Evolutionary conservation across 192 early-diverging fungal species (phyloP).

Genomic region (Podila horticola): DNA sequence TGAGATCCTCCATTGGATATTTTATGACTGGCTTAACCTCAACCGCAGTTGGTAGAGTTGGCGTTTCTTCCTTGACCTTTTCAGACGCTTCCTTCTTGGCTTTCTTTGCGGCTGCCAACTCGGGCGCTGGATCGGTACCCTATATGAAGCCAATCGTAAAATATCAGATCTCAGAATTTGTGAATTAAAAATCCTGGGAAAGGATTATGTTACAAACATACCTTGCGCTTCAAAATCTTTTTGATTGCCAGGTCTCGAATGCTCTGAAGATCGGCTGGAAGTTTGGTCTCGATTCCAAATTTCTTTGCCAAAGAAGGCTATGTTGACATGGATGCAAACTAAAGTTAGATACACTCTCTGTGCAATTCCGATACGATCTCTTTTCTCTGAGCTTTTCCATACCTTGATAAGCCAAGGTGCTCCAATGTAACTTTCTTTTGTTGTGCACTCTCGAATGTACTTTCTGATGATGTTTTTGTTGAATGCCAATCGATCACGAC

Average conservation of each 20-base stretch:
- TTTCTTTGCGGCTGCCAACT: slow-evolving; percentile 35
- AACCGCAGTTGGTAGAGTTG: slow-evolving; percentile 5
- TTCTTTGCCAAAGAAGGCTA: slow-evolving; percentile 55
- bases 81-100: slow-evolving; percentile 50
- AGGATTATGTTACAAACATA: neutral
- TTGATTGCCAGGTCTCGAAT: slow-evolving; percentile 48
- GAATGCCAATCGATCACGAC: slow-evolving; percentile 70
- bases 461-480: slow-evolving; percentile 78
- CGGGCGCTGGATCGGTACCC: slow-evolving; percentile 34
- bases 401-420: slow-evolving; percentile 81
- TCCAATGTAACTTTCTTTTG: slow-evolving; percentile 73
- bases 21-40: slow-evolving; percentile 60
- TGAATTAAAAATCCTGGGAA: neutral
- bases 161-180: neutral
- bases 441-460: slow-evolving; percentile 73
- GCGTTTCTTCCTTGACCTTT: slow-evolving; percentile 25
- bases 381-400: neutral
- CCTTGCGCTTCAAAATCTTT: slow-evolving; percentile 54
- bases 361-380: neutral
- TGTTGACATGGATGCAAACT: neutral
- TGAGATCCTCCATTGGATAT: slow-evolving; percentile 89
- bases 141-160: neutral
- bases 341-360: neutral
- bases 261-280: slow-evolving; percentile 56
- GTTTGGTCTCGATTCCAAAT: slow-evolving; percentile 54